Evolutionary conservation across 1,139 yeast genomes (phyloP).

Genomic region (Yamadazyma aaseri): DNA sequence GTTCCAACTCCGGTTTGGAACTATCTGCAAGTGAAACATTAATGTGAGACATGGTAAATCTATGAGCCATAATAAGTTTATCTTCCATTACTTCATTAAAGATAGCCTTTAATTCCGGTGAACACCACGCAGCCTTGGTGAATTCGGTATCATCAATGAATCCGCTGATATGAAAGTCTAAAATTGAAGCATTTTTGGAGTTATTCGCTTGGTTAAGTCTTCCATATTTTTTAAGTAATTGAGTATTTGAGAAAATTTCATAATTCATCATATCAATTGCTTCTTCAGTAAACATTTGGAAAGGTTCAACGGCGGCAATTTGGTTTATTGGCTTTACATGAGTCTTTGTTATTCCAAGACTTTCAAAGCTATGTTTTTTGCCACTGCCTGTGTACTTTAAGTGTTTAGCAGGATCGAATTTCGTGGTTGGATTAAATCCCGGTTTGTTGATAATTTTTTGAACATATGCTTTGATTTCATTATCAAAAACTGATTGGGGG

Average conservation of each 20-base stretch:
- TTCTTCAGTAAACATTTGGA: slow-evolving; percentile 28
- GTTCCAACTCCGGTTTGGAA: slow-evolving; percentile 11
- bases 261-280: slow-evolving; percentile 29
- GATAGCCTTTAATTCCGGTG: slow-evolving; percentile 19
- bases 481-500: slow-evolving; percentile 24
- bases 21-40: slow-evolving; percentile 23
- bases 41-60: slow-evolving; percentile 23
- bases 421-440: slow-evolving; percentile 22
- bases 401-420: slow-evolving; percentile 27
- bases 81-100: slow-evolving; percentile 22
- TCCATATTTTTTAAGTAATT: slow-evolving; percentile 25
- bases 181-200: slow-evolving; percentile 19
- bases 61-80: slow-evolving; percentile 21
- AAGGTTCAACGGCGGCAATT: slow-evolving; percentile 32
- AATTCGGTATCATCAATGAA: slow-evolving; percentile 25
- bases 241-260: slow-evolving; percentile 26
- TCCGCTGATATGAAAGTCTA: slow-evolving; percentile 32
- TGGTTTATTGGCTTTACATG: slow-evolving; percentile 23
- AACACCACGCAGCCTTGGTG: slow-evolving; percentile 21
- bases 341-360: slow-evolving; percentile 26
- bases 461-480: slow-evolving; percentile 21
- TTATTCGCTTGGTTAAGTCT: slow-evolving; percentile 20
- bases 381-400: slow-evolving; percentile 16
- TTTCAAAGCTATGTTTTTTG: slow-evolving; percentile 15
- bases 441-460: slow-evolving; percentile 20